Base-by-base conservation (phyloP, 805 yeast species). In the Ogataea angusta region DNA sequence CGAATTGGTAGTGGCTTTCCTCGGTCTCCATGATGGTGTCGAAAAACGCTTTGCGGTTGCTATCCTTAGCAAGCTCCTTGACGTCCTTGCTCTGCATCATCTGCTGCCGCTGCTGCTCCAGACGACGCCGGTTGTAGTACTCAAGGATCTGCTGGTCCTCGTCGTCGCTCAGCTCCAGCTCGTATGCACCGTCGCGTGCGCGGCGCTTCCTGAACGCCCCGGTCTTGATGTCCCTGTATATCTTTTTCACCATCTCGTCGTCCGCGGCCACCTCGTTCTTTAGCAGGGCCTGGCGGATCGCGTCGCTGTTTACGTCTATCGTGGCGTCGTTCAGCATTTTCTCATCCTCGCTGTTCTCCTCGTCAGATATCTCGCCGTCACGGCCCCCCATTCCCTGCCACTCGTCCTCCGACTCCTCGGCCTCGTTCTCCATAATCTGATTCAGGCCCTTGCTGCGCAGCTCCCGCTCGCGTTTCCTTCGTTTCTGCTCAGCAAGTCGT, bases 381-480 rank as follows among this genome's bases (percentile, higher is more conserved):
- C 56, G 67, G 45, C 95, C 95, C 48, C 91, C 93, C 35, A 83
- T 53, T 3, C 93, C 95, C 36, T 75, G 75, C 85, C 88, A 86
- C 66, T 86, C 95, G 68, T 86, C 95, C 45, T 86, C 95, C 26
- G 93, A 84, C 65, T 86, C 95, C 51, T 77, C 89, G 31, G 95
- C 95, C 66, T 85, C 93, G 35, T 83, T 81, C 53, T 86, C 91
- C 57, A 85, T 68, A 39, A 86, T 72, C 18, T 75, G 69, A 38
- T 70, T 70, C 14, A 80, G 49, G 2, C 90, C 90, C 42, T 64
- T 70, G 21, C 73, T 65, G 46, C 75, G 83, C 68, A 82, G 61
- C 46, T 78, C 85, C 46, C 65, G 52, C 42, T 64, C 73, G 37
- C 75, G 62, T 34, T 57, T 51, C 32, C 49, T 47, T 25, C 59